These are phyloP conservation scores for Aphanomyces cochlioides DNA, from an alignment of 352 stramenopile genomes.

Conservation along the genomic window DNA sequence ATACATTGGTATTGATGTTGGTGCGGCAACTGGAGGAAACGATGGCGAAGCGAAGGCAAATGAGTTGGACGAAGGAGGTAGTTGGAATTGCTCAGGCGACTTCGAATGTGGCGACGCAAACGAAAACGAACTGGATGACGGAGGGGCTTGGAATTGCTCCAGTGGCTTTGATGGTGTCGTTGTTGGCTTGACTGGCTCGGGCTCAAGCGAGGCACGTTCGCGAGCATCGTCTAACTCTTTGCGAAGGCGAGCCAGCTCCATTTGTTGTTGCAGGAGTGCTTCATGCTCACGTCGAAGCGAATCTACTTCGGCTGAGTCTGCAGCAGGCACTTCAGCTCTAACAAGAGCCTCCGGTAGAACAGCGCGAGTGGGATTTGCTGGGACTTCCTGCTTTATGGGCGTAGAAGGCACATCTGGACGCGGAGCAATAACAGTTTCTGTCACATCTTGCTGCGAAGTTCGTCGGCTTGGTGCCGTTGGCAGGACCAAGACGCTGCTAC, in stretches of 20 bases:
- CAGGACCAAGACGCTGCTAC: conserved; percentile 50
- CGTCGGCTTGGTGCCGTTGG: conserved; percentile 31
- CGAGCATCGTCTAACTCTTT: conserved; percentile 67
- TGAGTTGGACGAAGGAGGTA: not conserved
- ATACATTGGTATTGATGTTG: not conserved
- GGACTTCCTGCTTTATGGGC: not conserved
- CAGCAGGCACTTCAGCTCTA: not conserved
- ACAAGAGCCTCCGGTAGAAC: no score
- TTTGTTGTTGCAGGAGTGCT: conserved; percentile 64
- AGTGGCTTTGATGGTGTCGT: not conserved
- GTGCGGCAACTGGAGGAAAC: not conserved
- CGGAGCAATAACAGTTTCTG: not conserved
- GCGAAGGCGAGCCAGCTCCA: conserved; percentile 52
- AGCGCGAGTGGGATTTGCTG: not conserved
- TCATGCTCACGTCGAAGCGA: conserved; percentile 40
- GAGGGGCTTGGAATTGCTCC: not conserved
- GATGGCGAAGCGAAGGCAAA: not conserved
- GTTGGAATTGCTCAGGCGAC: not conserved
- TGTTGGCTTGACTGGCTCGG: conserved; percentile 21
- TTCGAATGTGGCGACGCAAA: not conserved
- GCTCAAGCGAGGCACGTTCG: conserved; percentile 31
- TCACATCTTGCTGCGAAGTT: not conserved
- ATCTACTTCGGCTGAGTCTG: not conserved
- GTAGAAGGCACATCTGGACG: not conserved
- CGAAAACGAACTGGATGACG: not conserved